Percentiles rank a stretch among this genome's conserved stretches.
Evolutionary conservation across 2,329 filamentous ascomycete genomes (phyloP).

Genomic region (Sporothrix protearum): DNA sequence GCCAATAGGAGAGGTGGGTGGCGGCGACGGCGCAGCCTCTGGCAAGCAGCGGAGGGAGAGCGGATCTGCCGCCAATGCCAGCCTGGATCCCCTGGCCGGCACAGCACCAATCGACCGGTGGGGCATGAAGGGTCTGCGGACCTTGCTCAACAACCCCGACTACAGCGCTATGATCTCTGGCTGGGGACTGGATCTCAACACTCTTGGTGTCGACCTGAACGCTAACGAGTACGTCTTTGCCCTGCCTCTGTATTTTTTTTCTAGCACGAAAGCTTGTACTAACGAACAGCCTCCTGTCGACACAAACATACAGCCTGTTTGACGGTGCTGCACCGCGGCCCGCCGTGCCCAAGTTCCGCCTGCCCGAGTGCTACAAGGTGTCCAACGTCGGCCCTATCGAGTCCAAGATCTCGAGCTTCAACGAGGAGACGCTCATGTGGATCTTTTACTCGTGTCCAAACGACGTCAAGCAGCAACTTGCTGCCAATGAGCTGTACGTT

Average conservation of each 20-base stretch:
- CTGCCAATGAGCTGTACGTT: slow-evolving; percentile 59
- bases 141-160: slow-evolving; percentile 61
- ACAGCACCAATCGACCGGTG: slow-evolving; percentile 63
- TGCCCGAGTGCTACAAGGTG: slow-evolving; percentile 65
- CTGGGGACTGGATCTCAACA: slow-evolving; percentile 55
- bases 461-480: slow-evolving; percentile 61
- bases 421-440: slow-evolving; percentile 66
- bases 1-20: slow-evolving; percentile 31
- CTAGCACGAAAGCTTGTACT: not conserved
- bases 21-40: slow-evolving; percentile 37
- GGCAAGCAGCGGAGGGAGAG: slow-evolving; percentile 43
- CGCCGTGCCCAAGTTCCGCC: slow-evolving; percentile 52
- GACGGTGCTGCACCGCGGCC: slow-evolving; percentile 58
- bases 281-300: slow-evolving; percentile 44
- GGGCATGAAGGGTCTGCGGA: slow-evolving; percentile 61
- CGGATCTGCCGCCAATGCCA: slow-evolving; percentile 38
- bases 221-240: slow-evolving; percentile 55
- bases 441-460: slow-evolving; percentile 66
- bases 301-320: slow-evolving; percentile 59
- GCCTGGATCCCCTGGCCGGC: slow-evolving; percentile 56
- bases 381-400: slow-evolving; percentile 64
- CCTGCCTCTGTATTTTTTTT: not conserved
- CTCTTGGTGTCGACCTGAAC: slow-evolving; percentile 56
- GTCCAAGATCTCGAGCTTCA: slow-evolving; percentile 63
- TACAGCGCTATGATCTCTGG: slow-evolving; percentile 60